Conservation (phyloP, 2,329 filamentous ascomycete genomes). For the Diaporthe velutina region DNA sequence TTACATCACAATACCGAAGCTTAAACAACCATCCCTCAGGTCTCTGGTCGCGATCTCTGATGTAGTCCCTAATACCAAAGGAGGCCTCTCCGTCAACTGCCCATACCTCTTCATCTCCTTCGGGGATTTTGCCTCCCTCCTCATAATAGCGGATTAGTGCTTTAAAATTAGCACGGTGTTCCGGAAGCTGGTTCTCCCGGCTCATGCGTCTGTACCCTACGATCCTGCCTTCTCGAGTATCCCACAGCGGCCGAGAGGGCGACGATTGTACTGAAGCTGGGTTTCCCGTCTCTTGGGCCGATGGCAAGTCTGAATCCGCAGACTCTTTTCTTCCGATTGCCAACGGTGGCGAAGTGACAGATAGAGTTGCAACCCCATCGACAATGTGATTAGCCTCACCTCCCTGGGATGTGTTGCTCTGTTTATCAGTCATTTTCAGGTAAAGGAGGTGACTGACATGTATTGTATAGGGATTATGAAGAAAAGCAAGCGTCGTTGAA, state of each 20-base stretch:
- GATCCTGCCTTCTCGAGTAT: conserved; percentile 6
- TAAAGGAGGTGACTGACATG: not conserved
- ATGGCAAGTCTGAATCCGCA: not conserved
- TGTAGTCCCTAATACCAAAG: conserved; percentile 6
- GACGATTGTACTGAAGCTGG: not conserved
- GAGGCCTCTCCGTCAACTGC: not conserved
- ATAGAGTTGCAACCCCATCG: conserved; percentile 6
- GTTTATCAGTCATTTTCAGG: not conserved
- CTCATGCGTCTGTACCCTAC: conserved; percentile 9
- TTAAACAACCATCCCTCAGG: conserved; percentile 15
- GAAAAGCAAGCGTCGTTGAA: not conserved
- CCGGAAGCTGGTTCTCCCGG: not conserved
- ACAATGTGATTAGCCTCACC: not conserved
- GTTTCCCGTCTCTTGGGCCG: not conserved
- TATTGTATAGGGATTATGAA: not conserved
- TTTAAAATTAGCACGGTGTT: not conserved
- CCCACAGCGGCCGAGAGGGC: not conserved
- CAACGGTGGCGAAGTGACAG: not conserved
- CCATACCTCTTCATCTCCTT: conserved; percentile 22
- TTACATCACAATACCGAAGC: conserved; percentile 2
- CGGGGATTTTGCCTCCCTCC: conserved; percentile 11
- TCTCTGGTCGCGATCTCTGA: not conserved
- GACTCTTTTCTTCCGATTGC: not conserved
- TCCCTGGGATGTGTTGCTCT: not conserved
- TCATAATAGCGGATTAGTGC: conserved; percentile 21